Base-by-base conservation (phyloP, 768 basidiomycete genomes). In the Suillus decipiens region DNA sequence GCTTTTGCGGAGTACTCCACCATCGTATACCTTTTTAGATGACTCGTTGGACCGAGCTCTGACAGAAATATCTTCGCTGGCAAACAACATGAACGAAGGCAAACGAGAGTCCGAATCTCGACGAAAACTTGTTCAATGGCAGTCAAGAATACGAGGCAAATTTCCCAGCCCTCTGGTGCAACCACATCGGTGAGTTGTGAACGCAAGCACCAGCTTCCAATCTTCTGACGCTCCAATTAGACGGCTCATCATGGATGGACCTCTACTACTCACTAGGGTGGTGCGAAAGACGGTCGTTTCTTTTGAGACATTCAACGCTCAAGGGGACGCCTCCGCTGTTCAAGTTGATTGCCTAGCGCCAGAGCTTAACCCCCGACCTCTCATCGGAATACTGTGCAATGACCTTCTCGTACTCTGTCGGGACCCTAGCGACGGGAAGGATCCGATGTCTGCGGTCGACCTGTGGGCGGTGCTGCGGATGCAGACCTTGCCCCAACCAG, bases 81-180 rank as follows among this genome's bases (percentile, higher is more conserved):
- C 97, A 3, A 93, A 87, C 57, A 92, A 92, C 70, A 97, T 99
- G 93, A 99, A 99, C 75, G 97, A 99, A 78, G 94, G 95, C 66
- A 99, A 98, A 75, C 87, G 97, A 2, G 96, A 98, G 68, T 85
- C 94, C 2, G 97, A 99, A 77, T 95, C 93, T 1, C 84, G 97
- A 24, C 84, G 89, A 53, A 92, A 94, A 71, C 86, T 99, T 31
- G 92, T 98, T 19, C 87, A 91, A 71, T 95, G 92, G 93, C 94
- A 95, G 77, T 71, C 88, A 41, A 84, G 93, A 68, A 98, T 99
- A 69, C 83, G 89, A 43, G 93, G 94, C 22, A 92, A 87, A 72
- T 98, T 97, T 75, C 95, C 95, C 9, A 96, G 94, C 63, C 96
- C 97, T n/a, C 80, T 99, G 42, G 97, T 99, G 41, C 97, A 99